Conservation (phyloP, 2,329 filamentous ascomycete genomes). For the Nemania sp. region DNA sequence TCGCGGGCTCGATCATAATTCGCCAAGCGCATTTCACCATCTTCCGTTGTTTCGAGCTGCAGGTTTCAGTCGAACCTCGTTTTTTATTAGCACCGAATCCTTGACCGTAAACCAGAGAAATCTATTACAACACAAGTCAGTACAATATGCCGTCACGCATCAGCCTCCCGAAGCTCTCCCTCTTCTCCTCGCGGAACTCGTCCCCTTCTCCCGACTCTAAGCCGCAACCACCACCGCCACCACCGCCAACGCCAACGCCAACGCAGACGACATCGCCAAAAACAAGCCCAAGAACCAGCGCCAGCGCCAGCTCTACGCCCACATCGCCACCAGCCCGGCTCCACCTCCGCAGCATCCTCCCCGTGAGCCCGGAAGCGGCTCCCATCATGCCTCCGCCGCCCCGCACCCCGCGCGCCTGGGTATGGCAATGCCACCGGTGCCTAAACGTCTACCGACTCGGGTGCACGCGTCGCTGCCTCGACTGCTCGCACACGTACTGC, state of each 20-base stretch:
- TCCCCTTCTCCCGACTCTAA: background rate
- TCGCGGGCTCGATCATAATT: background rate
- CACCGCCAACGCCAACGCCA: background rate
- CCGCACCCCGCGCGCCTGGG: conserved; percentile 35
- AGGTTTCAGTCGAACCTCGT: background rate
- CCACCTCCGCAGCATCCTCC: conserved; percentile 36
- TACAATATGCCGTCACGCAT: conserved; percentile 33
- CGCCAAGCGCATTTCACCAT: background rate
- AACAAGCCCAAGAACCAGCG: background rate
- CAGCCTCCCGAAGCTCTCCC: conserved; percentile 29
- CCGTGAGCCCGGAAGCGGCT: conserved; percentile 29
- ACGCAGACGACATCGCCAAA: conserved; percentile 10
- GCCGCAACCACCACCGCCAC: background rate
- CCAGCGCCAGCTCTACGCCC: conserved; percentile 12
- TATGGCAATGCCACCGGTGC: conserved; percentile 44
- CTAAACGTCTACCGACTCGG: conserved; percentile 37
- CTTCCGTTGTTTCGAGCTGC: background rate
- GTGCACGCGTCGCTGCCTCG: conserved; percentile 42
- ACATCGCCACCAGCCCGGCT: conserved; percentile 36
- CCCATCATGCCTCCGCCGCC: conserved; percentile 34
- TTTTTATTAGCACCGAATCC: background rate
- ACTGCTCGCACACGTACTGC: conserved; percentile 37
- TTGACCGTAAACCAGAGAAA: background rate
- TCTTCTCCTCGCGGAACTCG: conserved; percentile 26
- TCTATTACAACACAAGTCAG: conserved; percentile 16